Evolutionary conservation across 2,329 filamentous ascomycete genomes (phyloP).

Genomic region (Ustilaginoidea virens): DNA sequence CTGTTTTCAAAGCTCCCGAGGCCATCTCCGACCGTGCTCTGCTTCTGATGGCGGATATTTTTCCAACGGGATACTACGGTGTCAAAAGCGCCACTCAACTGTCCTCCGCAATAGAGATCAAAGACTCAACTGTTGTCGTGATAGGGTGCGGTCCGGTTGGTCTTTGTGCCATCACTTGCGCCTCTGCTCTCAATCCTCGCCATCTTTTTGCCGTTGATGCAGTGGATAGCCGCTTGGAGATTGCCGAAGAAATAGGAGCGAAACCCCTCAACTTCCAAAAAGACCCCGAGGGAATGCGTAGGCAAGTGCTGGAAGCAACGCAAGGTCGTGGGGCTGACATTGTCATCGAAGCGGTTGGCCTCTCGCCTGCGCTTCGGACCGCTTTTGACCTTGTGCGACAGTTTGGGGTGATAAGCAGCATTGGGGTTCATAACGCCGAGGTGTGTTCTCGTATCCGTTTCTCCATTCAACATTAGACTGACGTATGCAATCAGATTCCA

Average conservation of each 20-base stretch:
- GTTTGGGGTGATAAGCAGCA: conserved; percentile 59
- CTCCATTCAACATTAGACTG: conserved; percentile 1
- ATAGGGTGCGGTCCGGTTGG: conserved; percentile 80
- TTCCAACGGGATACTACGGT: conserved; percentile 75
- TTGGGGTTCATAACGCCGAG: conserved; percentile 62
- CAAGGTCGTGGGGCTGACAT: conserved; percentile 73
- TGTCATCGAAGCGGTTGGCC: conserved; percentile 64
- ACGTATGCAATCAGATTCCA: conserved; percentile 33
- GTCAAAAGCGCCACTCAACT: conserved; percentile 62
- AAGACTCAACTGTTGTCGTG: conserved; percentile 54
- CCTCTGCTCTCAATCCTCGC: conserved; percentile 59
- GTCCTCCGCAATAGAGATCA: conserved; percentile 22
- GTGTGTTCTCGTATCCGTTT: conserved; percentile 18
- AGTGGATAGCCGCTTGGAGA: conserved; percentile 56
- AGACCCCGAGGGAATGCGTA: conserved; percentile 41
- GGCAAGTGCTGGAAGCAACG: conserved; percentile 58
- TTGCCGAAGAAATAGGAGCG: conserved; percentile 60
- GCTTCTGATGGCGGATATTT: conserved; percentile 86
- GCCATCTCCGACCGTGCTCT: conserved; percentile 58
- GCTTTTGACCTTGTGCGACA: conserved; percentile 58
- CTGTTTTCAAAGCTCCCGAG: conserved; percentile 54
- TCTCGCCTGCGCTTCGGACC: conserved; percentile 51
- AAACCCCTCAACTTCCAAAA: conserved; percentile 70
- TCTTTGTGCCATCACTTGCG: conserved; percentile 67
- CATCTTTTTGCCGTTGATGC: conserved; percentile 68